A percentile compares a stretch with the other conserved stretches of the same genome.
phyloP scores from a whole-genome alignment of 2,329 filamentous ascomycete species.

The Phyllosticta citriasiana region DNA sequence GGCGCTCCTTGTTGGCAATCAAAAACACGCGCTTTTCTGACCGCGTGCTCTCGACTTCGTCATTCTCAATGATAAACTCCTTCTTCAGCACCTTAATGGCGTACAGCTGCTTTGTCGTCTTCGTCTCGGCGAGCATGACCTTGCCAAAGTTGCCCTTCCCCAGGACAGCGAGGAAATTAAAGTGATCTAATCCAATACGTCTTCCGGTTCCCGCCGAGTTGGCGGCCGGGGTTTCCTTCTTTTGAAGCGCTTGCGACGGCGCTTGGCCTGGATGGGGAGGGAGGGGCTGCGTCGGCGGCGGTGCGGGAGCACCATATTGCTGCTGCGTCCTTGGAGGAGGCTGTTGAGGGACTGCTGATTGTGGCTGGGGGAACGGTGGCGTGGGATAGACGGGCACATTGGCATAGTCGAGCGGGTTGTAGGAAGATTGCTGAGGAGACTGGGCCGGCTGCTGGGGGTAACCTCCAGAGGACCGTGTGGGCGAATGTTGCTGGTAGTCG shows the following conservation, averaged over 20 bases:
- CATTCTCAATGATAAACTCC: slow-evolving; percentile 99
- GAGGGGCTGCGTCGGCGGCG: slow-evolving; percentile 34
- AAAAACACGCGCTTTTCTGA: slow-evolving; percentile 97
- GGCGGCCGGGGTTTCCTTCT: slow-evolving; percentile 58
- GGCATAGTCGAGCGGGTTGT: slow-evolving; percentile 71
- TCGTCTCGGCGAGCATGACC: slow-evolving; percentile 98
- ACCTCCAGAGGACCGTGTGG: slow-evolving; percentile 23
- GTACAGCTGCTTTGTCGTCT: slow-evolving; percentile 82
- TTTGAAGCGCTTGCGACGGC: slow-evolving; percentile 24
- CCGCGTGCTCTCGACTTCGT: slow-evolving; percentile 94
- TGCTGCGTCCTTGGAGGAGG: slow-evolving; percentile 26
- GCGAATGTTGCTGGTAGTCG: slow-evolving; percentile 27
- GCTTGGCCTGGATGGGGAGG: slow-evolving; percentile 31
- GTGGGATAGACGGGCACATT: slow-evolving; percentile 28
- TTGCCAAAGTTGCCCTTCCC: slow-evolving; percentile 99
- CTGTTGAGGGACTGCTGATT: slow-evolving; percentile 24
- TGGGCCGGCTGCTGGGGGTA: slow-evolving; percentile 33
- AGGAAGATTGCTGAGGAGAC: slow-evolving; percentile 47
- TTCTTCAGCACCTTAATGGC: slow-evolving; percentile 99
- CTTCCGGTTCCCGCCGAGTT: slow-evolving; percentile 61
- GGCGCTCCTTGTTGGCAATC: slow-evolving; percentile 91
- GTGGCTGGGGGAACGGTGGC: slow-evolving; percentile 21
- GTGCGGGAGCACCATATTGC: slow-evolving; percentile 28
- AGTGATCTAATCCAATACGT: slow-evolving; percentile 91
- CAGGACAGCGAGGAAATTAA: slow-evolving; percentile 96